These are phyloP conservation scores for Brettanomyces nanus DNA, from an alignment of 805 yeast genomes.

Conservation along the genomic window DNA sequence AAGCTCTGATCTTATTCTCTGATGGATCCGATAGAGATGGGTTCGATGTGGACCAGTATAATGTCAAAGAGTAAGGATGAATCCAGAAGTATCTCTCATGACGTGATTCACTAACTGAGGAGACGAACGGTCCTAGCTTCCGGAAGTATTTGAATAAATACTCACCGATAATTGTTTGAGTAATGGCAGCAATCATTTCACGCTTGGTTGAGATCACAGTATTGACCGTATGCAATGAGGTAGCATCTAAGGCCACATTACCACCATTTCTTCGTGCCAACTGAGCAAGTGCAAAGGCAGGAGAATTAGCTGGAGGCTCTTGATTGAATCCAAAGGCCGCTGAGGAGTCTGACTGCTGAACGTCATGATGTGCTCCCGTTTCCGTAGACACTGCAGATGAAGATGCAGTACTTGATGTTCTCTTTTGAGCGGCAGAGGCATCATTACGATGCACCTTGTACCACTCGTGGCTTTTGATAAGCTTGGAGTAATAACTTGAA, in stretches of 20 bases:
- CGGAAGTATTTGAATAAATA: constrained; percentile 79
- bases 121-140: constrained; percentile 56
- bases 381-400: not conserved
- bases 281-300: constrained; percentile 6
- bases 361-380: not conserved
- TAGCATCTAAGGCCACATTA: constrained; percentile 7
- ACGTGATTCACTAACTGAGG: constrained; percentile 66
- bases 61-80: constrained; percentile 85
- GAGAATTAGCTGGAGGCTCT: constrained; percentile 2
- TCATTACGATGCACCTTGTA: constrained; percentile 16
- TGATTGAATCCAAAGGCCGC: not conserved
- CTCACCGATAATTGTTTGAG: constrained; percentile 93
- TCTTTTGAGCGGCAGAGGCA: not conserved
- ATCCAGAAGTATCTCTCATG: constrained; percentile 96
- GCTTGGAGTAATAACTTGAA: constrained; percentile 50
- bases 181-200: constrained; percentile 74
- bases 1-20: constrained; percentile 61
- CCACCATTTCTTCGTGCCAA: constrained; percentile 8
- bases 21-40: constrained; percentile 69
- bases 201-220: constrained; percentile 63
- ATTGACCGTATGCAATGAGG: constrained; percentile 31
- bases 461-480: constrained; percentile 36
- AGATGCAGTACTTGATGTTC: not conserved
- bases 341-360: not conserved
- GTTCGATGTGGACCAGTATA: constrained; percentile 81